Base-by-base conservation (phyloP, 2,329 filamentous ascomycete species). In the Balansia obtecta region DNA sequence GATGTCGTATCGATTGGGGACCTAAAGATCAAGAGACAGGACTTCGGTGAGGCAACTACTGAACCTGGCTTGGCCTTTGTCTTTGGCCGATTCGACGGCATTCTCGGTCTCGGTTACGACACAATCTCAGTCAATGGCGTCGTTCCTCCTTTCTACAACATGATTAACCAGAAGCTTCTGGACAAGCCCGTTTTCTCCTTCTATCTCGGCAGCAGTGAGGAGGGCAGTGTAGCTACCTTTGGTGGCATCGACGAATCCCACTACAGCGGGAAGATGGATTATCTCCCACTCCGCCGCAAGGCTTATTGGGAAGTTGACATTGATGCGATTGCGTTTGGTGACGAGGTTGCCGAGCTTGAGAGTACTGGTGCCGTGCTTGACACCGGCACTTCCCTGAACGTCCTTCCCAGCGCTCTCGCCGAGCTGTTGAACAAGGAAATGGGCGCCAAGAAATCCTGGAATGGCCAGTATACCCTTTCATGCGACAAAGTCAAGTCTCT, bases 241-340 rank as follows among this genome's bases (percentile, higher is more conserved):
- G 91, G 91, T 68, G 91, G 91, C 58, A 71, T 95, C 54, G 84
- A 97, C 69, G 74, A 88, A 72, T 73, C 75, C 65, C 88, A 93
- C 76, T 82, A 77, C 68, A 83, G 77, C 39, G 93, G 93, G 63
- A 84, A 97, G 70, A 79, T 98, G 62, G 87, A 83, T 66, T 94
- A 89, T 69, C 88, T 98, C 59, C 93, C 93, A 50, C 81, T 98
- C 60, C 88, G 93, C 69, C 88, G 93, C 68, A 97, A 97, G 85
- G 93, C 93, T 46, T 98, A 98, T 80, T 98, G 93, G 93, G 93
- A 98, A 79, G 91, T 98, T 50, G 90, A 97, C 63, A 83, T 98
- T 54, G 85, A 97, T 63, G 78, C 88, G 56, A 93, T 98, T 71
- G 82, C 85, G 50, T 88, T 96, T 57, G 94, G 93, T 61, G 79